phyloP scores from a whole-genome alignment of 768 basidiomycete species.

The Candolleomyces aberdarensis region DNA sequence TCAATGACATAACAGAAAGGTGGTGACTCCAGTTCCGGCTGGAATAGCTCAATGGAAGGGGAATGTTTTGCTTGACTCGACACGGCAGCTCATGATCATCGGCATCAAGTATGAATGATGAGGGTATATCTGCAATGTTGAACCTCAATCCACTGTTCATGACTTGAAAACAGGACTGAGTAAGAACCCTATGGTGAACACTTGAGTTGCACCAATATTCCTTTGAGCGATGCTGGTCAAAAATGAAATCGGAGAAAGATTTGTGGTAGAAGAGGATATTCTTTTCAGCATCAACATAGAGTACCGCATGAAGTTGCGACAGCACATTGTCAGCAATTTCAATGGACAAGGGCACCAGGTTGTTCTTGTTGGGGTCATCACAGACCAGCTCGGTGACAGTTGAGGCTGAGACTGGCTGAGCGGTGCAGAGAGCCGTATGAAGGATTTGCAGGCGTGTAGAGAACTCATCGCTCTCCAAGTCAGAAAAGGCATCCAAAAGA shows the following conservation, averaged over 20 bases:
- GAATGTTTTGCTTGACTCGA: conserved; percentile 13
- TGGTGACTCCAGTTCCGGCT: conserved; percentile 12
- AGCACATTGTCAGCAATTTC: not conserved
- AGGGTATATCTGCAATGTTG: conserved; percentile 19
- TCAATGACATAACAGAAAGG: not conserved
- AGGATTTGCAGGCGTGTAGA: conserved; percentile 11
- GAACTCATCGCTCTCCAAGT: conserved; percentile 6
- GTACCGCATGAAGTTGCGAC: conserved; percentile 16
- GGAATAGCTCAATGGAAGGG: conserved; percentile 6
- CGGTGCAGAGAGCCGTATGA: conserved; percentile 19
- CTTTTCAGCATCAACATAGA: conserved; percentile 12
- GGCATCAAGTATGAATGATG: conserved; percentile 15
- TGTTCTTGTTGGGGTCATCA: not conserved
- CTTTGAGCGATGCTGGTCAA: conserved; percentile 9
- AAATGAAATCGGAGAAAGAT: conserved; percentile 21
- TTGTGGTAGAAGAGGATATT: conserved; percentile 19
- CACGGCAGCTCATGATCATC: conserved; percentile 1
- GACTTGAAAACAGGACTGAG: conserved; percentile 14
- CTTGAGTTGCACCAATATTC: conserved; percentile 11
- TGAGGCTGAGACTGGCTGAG: conserved; percentile 13
- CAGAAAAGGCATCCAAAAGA: conserved; percentile 12
- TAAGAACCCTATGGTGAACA: conserved; percentile 11
- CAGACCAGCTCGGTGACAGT: conserved; percentile 12
- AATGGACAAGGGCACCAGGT: not conserved
- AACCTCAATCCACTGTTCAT: conserved; percentile 16